phyloP scores from a whole-genome alignment of 768 basidiomycete genomes.

The Trametes gibbosa region DNA sequence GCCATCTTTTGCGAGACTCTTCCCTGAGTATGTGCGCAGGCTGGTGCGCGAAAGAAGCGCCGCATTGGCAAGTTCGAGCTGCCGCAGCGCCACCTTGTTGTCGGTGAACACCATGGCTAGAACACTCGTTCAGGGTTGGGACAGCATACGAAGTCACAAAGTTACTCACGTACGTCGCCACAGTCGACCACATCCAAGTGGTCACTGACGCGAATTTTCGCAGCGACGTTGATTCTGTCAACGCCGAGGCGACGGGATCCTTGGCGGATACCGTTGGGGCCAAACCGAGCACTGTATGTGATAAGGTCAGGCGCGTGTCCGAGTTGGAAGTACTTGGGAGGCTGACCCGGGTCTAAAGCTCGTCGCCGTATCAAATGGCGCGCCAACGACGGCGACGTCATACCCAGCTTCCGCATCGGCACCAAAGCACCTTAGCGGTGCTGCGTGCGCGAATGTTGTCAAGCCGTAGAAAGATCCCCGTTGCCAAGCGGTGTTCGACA shows the following conservation, averaged over 20 bases:
- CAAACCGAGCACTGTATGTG: slow-evolving; percentile 29
- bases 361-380: slow-evolving; percentile 34
- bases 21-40: slow-evolving; percentile 13
- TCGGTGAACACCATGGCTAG: slow-evolving; percentile 28
- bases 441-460: slow-evolving; percentile 27
- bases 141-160: background rate
- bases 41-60: slow-evolving; percentile 21
- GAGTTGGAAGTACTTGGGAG: background rate
- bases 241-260: slow-evolving; percentile 30
- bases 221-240: slow-evolving; percentile 31
- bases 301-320: background rate
- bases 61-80: slow-evolving; percentile 32
- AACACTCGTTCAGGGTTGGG: background rate
- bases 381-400: slow-evolving; percentile 31
- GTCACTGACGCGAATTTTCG: slow-evolving; percentile 28
- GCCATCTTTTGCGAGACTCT: slow-evolving; percentile 32
- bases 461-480: slow-evolving; percentile 28
- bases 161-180: slow-evolving; percentile 31
- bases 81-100: slow-evolving; percentile 33
- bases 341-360: slow-evolving; percentile 32
- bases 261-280: slow-evolving; percentile 34
- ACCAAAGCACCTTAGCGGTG: slow-evolving; percentile 30
- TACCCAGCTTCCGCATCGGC: slow-evolving; percentile 23
- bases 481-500: slow-evolving; percentile 16
- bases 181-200: slow-evolving; percentile 31